A percentile compares a stretch with the other conserved stretches of the same genome.
Conservation (phyloP, 208 protist genomes). For the Wallacemonas sp. region DNA sequence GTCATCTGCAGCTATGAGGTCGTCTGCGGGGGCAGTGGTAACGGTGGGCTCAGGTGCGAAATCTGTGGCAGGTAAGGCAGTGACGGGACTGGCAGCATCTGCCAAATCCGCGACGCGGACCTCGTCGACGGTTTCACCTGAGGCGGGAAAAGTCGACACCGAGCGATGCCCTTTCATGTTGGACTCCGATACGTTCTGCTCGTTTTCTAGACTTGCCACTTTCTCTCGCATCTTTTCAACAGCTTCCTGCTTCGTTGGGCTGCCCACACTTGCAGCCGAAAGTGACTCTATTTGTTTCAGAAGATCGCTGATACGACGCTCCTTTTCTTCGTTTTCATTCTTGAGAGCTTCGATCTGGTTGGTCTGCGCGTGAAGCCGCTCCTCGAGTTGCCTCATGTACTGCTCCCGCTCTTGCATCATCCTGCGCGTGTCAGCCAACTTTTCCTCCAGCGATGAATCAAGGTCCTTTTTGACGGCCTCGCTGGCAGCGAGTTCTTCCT, state of each 20-base stretch:
- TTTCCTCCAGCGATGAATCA: conserved; percentile 65
- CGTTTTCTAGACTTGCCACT: conserved; percentile 62
- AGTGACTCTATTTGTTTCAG: conserved; percentile 48
- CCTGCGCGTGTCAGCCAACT: conserved; percentile 55
- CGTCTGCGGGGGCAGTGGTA: conserved; percentile 17
- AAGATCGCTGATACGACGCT: conserved; percentile 57
- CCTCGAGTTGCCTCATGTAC: conserved; percentile 67
- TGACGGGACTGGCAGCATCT: background rate
- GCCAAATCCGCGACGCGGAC: conserved; percentile 15
- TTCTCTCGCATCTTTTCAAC: conserved; percentile 58
- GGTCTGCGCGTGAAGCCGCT: conserved; percentile 43
- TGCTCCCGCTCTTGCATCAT: conserved; percentile 74
- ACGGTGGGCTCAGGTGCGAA: background rate
- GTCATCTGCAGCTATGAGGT: conserved; percentile 9
- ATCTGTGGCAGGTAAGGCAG: background rate
- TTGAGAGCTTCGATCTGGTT: conserved; percentile 60
- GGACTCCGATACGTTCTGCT: conserved; percentile 38
- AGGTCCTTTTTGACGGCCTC: conserved; percentile 75
- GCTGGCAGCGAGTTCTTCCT: conserved; percentile 64
- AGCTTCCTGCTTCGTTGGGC: conserved; percentile 17
- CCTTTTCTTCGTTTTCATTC: conserved; percentile 63
- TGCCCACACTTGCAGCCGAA: conserved; percentile 7
- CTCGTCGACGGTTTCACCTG: conserved; percentile 2
- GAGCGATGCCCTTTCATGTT: conserved; percentile 28
- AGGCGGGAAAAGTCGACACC: conserved; percentile 4